Percentiles rank a stretch among this genome's conserved stretches.
Conservation (phyloP, 352 stramenopile genomes). For the Phytophthora quininea region DNA sequence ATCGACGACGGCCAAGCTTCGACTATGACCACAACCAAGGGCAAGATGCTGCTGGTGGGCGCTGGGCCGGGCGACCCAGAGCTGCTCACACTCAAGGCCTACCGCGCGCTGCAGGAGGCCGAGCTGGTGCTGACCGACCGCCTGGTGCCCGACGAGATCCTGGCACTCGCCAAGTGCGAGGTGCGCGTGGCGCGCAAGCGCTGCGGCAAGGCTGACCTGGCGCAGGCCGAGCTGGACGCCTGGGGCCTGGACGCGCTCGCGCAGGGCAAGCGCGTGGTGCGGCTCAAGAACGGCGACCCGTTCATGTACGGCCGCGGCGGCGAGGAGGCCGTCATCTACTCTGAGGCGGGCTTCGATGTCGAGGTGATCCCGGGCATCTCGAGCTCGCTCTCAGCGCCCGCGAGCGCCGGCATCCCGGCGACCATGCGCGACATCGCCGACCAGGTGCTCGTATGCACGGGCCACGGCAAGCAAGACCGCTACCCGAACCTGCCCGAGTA, state of each 20-base stretch:
- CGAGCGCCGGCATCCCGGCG: conserved; percentile 94
- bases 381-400: conserved; percentile 93
- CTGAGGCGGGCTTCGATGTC: conserved; percentile 75
- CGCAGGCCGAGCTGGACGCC: conserved; percentile 93
- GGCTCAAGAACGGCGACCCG: conserved; percentile 97
- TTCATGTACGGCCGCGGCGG: conserved; percentile 97
- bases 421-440: conserved; percentile 96
- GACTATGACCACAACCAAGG: conserved; percentile 25
- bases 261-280: conserved; percentile 92
- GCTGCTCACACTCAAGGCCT: conserved; percentile 94
- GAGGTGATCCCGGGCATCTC: conserved; percentile 94
- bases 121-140: conserved; percentile 95
- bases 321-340: conserved; percentile 92
- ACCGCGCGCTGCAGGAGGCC: conserved; percentile 81
- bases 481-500: conserved; percentile 94
- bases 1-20: neutral
- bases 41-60: conserved; percentile 86
- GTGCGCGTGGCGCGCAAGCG: conserved; percentile 93
- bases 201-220: conserved; percentile 94
- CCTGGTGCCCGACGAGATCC: conserved; percentile 91
- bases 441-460: conserved; percentile 93
- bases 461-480: conserved; percentile 92
- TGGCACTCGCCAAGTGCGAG: conserved; percentile 90
- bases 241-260: conserved; percentile 90
- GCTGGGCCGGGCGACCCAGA: conserved; percentile 94